phyloP scores from a whole-genome alignment of 208 protist species.

The Acanthamoeba castellanii region DNA sequence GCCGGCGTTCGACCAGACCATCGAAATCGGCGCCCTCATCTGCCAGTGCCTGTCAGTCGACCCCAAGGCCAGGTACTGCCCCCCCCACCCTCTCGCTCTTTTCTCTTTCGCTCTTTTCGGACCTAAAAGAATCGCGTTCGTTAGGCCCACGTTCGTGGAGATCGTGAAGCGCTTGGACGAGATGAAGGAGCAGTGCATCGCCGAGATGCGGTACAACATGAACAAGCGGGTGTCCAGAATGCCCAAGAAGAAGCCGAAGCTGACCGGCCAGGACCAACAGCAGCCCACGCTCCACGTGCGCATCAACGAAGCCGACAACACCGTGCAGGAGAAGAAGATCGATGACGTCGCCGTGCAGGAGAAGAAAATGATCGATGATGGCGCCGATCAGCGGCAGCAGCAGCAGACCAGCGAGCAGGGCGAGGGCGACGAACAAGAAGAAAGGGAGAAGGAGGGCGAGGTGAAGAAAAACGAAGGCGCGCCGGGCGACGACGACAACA shows the following conservation, averaged over 20 bases:
- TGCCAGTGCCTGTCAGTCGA: conserved; percentile 5
- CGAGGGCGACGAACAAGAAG: background rate
- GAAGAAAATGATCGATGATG: no score
- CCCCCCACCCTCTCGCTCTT: background rate
- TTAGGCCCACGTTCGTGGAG: background rate
- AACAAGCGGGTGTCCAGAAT: background rate
- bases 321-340: background rate
- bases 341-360: no score
- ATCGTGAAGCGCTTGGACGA: conserved; percentile 16
- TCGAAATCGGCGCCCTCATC: background rate
- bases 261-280: background rate
- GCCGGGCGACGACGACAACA: background rate
- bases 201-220: conserved; percentile 4
- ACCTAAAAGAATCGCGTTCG: background rate
- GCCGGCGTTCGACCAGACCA: conserved; percentile 27
- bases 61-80: background rate
- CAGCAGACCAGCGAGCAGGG: no score
- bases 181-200: conserved; percentile 6
- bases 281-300: conserved; percentile 5
- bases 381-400: background rate
- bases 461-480: background rate
- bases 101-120: background rate
- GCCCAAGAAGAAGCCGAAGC: background rate
- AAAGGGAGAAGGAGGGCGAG: background rate
- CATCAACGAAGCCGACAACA: background rate